Conservation (phyloP, 2,329 filamentous ascomycete genomes). For the Alternaria brassicae region DNA sequence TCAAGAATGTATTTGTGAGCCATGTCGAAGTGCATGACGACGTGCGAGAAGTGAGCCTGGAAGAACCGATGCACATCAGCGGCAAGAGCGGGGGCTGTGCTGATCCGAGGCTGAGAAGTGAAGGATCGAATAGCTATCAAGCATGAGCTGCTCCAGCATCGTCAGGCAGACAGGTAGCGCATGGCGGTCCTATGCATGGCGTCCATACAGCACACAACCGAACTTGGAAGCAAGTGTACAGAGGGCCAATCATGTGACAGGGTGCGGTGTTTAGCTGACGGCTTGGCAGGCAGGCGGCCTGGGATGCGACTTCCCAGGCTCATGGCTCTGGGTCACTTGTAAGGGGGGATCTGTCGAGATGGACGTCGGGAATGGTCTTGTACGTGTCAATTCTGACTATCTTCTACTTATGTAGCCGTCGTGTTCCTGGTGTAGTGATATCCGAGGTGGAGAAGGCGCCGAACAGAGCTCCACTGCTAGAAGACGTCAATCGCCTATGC, state of each 20-base stretch:
- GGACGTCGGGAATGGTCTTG: neutral
- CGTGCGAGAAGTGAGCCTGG: neutral
- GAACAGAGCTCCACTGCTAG: neutral
- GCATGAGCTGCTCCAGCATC: neutral
- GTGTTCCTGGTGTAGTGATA: neutral
- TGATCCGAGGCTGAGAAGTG: neutral
- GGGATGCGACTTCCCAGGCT: neutral
- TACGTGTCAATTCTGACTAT: neutral
- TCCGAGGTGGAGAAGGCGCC: neutral
- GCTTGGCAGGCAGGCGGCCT: neutral
- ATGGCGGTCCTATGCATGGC: too few species aligned
- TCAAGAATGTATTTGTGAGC: neutral
- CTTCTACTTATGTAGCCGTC: neutral
- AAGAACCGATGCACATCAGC: neutral
- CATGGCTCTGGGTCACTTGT: neutral
- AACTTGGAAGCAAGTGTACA: too few species aligned
- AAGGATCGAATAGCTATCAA: neutral
- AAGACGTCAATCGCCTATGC: neutral
- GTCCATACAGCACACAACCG: too few species aligned
- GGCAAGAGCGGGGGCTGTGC: neutral
- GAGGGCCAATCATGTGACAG: too few species aligned
- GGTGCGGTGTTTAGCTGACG: too few species aligned
- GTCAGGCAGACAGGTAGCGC: too few species aligned
- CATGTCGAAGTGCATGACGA: neutral
- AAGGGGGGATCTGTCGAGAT: too few species aligned